Conservation (phyloP, 2,329 filamentous ascomycete species). For the Orbilia blumenaviensis region DNA sequence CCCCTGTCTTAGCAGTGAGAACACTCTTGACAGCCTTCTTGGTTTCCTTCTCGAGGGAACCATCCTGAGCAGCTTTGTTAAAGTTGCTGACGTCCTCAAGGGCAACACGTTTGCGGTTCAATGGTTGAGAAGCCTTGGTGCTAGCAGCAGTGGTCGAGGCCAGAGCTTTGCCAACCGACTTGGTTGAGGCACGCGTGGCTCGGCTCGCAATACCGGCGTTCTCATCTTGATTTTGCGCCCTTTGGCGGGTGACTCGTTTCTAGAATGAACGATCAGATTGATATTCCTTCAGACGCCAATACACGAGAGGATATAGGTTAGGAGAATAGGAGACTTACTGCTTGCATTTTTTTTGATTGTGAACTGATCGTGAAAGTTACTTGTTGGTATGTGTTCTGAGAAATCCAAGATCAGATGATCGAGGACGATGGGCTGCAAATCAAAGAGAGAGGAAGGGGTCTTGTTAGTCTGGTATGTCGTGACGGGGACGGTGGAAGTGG, state of each 20-base stretch:
- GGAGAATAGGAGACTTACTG: constrained; percentile 27
- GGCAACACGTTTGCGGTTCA: constrained; percentile 79
- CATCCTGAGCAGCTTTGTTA: constrained; percentile 74
- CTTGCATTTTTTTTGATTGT: constrained; percentile 46
- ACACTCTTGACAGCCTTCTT: constrained; percentile 69
- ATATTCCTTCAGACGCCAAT: neutral
- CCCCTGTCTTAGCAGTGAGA: constrained; percentile 79
- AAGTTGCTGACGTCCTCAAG: constrained; percentile 97
- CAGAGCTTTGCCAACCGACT: constrained; percentile 32
- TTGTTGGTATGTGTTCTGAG: neutral
- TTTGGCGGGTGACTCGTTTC: constrained; percentile 53
- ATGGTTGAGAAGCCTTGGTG: constrained; percentile 67
- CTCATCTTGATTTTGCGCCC: constrained; percentile 49
- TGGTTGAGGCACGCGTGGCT: constrained; percentile 50
- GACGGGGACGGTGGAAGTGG: too few relatives aligned
- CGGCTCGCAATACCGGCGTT: constrained; percentile 51
- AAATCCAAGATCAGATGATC: constrained; percentile 49
- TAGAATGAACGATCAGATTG: constrained; percentile 11
- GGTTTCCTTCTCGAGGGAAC: constrained; percentile 72
- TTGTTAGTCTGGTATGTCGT: constrained; percentile 19
- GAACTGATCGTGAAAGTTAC: neutral
- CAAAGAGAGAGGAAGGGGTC: neutral
- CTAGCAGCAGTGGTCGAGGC: constrained; percentile 13
- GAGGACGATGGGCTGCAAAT: constrained; percentile 33
- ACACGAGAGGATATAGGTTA: neutral